Evolutionary conservation across 2,329 filamentous ascomycete genomes (phyloP), one percentile per base, ranked within the genome.

Genomic region (Fusarium subglutinans): DNA sequence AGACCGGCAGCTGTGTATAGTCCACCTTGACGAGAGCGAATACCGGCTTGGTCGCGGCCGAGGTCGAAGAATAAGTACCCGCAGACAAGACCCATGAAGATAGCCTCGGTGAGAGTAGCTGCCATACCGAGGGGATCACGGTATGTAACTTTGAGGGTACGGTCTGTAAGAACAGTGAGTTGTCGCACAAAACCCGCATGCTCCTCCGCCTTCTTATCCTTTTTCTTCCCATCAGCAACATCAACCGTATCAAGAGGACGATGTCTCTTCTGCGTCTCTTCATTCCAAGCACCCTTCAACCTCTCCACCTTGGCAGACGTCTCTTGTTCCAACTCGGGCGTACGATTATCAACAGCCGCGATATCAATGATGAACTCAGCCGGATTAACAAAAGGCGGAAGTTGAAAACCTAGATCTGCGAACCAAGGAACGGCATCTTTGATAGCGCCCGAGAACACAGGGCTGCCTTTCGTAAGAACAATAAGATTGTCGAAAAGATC

Each of bases 111-210:
- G 6, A 95, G 83, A 63, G 91, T 91, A 2, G 92, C 92, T 20
- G 89, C 85, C 86, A 95, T 91, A 7, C 93, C 93, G 83, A 95
- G 89, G 0, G 93, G 92, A 76, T 96, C 93, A n/a, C 93, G 87
- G 63, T 92, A 89, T 0, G 93, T 95, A 5, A 92, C 91, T 57
- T 90, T 90, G 77, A 94, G 88, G 0, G 92, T 93, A 18, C 93
- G 87, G 35, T 89, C 85, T 0, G 92, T 94, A 26, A 95, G 82
- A 5, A 95, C 91, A 6, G 81, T 82, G 10, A 92, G 82, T 76
- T 95, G 92, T 48, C 90, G 89, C 26, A 85, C 70, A 68, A 94
- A 90, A 0, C 87, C 85, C 0, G 90, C 90, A 57, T 88, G 87
- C 33, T 83, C 84, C 37, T 81, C 76, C 33, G 79, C 77, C 43